Evolutionary conservation across 805 yeast species (phyloP).

Genomic region (Ogataea siamensis): DNA sequence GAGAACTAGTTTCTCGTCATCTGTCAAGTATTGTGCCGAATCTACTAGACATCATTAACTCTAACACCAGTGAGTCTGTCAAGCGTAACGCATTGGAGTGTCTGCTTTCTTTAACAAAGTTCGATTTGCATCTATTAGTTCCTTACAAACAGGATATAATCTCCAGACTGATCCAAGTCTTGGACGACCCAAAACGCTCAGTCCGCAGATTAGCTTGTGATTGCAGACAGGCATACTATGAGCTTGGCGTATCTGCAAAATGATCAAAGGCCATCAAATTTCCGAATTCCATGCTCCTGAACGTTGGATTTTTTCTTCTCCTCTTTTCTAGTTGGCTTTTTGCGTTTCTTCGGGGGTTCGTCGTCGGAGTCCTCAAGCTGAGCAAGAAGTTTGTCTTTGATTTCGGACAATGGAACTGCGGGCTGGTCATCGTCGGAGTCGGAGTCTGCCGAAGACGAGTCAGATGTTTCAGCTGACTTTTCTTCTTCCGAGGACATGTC

Average conservation of each 20-base stretch:
- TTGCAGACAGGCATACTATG: constrained; percentile 75
- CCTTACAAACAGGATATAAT: constrained; percentile 54
- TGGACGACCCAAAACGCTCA: constrained; percentile 72
- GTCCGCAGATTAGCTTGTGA: constrained; percentile 78
- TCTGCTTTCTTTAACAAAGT: constrained; percentile 47
- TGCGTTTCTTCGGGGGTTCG: constrained; percentile 13
- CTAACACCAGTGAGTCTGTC: constrained; percentile 39
- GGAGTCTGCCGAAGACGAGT: neutral
- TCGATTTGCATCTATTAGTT: constrained; percentile 41
- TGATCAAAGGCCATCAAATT: constrained; percentile 55
- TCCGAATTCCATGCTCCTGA: constrained; percentile 62
- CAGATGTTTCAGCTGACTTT: constrained; percentile 1
- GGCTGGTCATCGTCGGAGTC: constrained; percentile 8
- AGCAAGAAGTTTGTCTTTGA: constrained; percentile 28
- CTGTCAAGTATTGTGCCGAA: constrained; percentile 56
- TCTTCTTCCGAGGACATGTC: constrained; percentile 3
- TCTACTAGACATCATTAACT: constrained; percentile 40
- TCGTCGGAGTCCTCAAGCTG: constrained; percentile 28
- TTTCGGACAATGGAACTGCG: constrained; percentile 26
- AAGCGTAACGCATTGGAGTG: constrained; percentile 58
- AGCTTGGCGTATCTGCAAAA: constrained; percentile 36
- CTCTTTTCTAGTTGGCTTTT: constrained; percentile 25
- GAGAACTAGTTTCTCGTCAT: constrained; percentile 51
- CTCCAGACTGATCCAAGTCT: constrained; percentile 43
- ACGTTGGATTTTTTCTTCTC: constrained; percentile 41